These are phyloP conservation scores for Pseudopyrenochaeta lycopersici DNA, from an alignment of 2,329 filamentous ascomycete genomes.

Conservation along the genomic window DNA sequence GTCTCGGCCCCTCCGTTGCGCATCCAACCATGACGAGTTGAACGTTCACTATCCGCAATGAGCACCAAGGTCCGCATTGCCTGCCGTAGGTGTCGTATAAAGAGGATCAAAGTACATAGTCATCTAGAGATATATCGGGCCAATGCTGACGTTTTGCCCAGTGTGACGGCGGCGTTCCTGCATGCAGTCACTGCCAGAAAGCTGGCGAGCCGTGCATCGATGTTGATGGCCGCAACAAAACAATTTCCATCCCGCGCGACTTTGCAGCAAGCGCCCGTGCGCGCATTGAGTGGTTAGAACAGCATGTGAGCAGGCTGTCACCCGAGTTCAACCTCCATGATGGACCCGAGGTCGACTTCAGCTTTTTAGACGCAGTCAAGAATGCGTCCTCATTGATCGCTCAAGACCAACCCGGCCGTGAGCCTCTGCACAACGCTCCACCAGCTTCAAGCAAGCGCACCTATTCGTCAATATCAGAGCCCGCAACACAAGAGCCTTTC, in stretches of 20 bases:
- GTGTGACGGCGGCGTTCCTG: slow-evolving; percentile 52
- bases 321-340: slow-evolving; percentile 27
- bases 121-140: no score
- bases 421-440: no score
- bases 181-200: slow-evolving; percentile 49
- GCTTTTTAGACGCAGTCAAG: not conserved
- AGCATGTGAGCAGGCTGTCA: slow-evolving; percentile 34
- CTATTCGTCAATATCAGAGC: not conserved
- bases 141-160: not conserved
- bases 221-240: slow-evolving; percentile 50
- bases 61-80: slow-evolving; percentile 49
- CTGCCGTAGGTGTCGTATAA: slow-evolving; percentile 48
- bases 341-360: not conserved
- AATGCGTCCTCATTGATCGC: not conserved
- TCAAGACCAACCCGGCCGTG: not conserved
- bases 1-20: not conserved
- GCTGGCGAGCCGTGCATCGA: slow-evolving; percentile 48
- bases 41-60: not conserved
- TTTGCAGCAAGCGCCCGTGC: not conserved
- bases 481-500: slow-evolving; percentile 13
- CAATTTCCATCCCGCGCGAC: slow-evolving; percentile 46
- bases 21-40: not conserved
- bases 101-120: slow-evolving; percentile 48
- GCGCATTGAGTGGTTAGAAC: slow-evolving; percentile 42
- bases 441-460: not conserved